Conservation (phyloP, 805 yeast genomes). For the Hanseniaspora guilliermondii region DNA sequence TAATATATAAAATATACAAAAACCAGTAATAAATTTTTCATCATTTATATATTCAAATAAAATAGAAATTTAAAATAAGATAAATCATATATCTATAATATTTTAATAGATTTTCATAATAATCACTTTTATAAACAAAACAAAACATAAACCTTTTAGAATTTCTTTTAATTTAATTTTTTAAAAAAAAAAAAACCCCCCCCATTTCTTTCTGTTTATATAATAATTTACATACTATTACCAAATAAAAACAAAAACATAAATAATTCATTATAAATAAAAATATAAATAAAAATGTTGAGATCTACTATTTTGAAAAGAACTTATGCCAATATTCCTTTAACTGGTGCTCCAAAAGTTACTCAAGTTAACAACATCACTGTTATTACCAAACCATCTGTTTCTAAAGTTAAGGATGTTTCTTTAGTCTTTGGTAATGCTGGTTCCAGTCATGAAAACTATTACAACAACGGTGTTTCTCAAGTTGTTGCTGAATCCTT, state of each 20-base stretch:
- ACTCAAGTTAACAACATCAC: constrained; percentile 60
- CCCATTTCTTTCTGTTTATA: no score
- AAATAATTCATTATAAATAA: not conserved
- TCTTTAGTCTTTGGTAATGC: constrained; percentile 57
- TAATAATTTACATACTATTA: not conserved
- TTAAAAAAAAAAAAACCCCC: no score
- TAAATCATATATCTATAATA: no score
- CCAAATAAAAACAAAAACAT: not conserved
- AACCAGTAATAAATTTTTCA: constrained; percentile 6
- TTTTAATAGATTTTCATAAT: no score
- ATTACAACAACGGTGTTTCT: constrained; percentile 73
- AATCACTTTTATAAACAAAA: no score
- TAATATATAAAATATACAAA: no score
- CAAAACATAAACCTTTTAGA: no score
- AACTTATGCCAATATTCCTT: constrained; percentile 38
- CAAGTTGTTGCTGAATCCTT: constrained; percentile 47
- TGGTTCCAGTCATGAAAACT: constrained; percentile 69
- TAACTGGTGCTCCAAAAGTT: constrained; percentile 48
- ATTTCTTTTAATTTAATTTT: no score
- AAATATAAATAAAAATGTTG: constrained; percentile 1
- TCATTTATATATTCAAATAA: constrained; percentile 6
- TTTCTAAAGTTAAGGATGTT: constrained; percentile 37
- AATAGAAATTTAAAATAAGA: no score
- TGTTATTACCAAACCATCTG: constrained; percentile 55
- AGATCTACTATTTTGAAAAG: constrained; percentile 14